Percentiles rank a stretch among this genome's conserved stretches.
These are phyloP conservation scores for Backusella mclennaniae DNA, from an alignment of 192 early-diverging fungal species.

Conservation along the genomic window DNA sequence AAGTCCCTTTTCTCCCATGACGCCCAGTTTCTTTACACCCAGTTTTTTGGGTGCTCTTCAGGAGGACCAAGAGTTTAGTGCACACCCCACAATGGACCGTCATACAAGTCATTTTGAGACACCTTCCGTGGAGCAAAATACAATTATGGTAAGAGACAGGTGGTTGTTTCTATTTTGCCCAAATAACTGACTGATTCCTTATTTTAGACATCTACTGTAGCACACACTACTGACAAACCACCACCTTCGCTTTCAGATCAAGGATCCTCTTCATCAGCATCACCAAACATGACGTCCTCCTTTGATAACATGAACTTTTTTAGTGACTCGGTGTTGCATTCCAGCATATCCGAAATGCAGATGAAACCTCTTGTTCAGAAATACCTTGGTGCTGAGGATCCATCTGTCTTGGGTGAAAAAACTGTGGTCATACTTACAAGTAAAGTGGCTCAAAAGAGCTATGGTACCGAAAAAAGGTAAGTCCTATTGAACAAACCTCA, in stretches of 20 bases:
- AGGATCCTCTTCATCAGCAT: neutral
- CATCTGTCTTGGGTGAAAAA: slow-evolving; percentile 48
- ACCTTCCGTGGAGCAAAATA: neutral
- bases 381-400: slow-evolving; percentile 44
- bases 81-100: neutral
- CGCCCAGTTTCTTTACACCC: slow-evolving; percentile 74
- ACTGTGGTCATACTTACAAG: slow-evolving; percentile 79
- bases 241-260: neutral
- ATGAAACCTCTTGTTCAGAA: slow-evolving; percentile 44
- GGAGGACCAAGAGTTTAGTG: slow-evolving; percentile 27
- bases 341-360: slow-evolving; percentile 10
- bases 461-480: slow-evolving; percentile 88
- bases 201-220: neutral
- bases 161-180: neutral
- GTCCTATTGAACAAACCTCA: neutral
- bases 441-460: slow-evolving; percentile 91
- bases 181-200: neutral
- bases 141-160: slow-evolving; percentile 13
- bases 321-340: slow-evolving; percentile 7
- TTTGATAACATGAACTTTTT: slow-evolving; percentile 3
- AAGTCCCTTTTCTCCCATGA: slow-evolving; percentile 41
- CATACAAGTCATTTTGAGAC: neutral
- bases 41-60: slow-evolving; percentile 63
- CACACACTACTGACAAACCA: neutral
- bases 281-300: neutral